phyloP scores from a whole-genome alignment of 768 basidiomycete species.

The Pulveroboletus sp. region DNA sequence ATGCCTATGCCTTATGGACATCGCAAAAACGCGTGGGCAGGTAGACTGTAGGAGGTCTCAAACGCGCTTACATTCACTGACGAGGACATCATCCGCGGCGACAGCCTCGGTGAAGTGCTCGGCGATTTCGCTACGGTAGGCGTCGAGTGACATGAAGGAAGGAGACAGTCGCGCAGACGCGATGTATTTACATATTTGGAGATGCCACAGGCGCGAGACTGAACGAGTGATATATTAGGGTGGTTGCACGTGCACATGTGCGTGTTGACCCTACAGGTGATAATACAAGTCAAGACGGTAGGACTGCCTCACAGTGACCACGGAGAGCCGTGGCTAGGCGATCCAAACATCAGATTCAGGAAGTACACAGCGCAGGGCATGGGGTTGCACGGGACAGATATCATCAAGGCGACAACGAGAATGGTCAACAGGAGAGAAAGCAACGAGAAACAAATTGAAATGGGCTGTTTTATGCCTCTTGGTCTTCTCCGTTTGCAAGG shows the following conservation, averaged over 20 bases:
- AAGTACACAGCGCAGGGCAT: constrained; percentile 9
- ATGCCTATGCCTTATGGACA: constrained; percentile 49
- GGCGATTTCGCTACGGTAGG: constrained; percentile 19
- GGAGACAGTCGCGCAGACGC: background rate
- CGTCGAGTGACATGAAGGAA: constrained; percentile 19
- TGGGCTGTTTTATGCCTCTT: constrained; percentile 13
- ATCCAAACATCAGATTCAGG: constrained; percentile 13
- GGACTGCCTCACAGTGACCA: constrained; percentile 19
- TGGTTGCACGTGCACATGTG: constrained; percentile 14
- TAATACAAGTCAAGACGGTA: constrained; percentile 28
- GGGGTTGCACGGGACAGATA: constrained; percentile 20
- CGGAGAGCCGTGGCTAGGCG: constrained; percentile 8
- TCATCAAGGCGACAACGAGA: constrained; percentile 19
- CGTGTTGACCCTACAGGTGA: constrained; percentile 24
- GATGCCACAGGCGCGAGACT: constrained; percentile 12
- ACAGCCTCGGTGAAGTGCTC: constrained; percentile 26
- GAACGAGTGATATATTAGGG: constrained; percentile 17
- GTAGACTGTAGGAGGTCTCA: background rate
- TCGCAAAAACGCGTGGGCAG: constrained; percentile 11
- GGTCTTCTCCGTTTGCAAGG: constrained; percentile 8
- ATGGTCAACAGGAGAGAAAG: constrained; percentile 12
- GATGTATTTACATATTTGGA: background rate
- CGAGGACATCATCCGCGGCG: constrained; percentile 38
- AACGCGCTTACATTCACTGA: constrained; percentile 47
- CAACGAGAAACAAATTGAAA: constrained; percentile 1